phyloP scores from a whole-genome alignment of 1,284 basidiomycete species.

The Agroathelia rolfsii region DNA sequence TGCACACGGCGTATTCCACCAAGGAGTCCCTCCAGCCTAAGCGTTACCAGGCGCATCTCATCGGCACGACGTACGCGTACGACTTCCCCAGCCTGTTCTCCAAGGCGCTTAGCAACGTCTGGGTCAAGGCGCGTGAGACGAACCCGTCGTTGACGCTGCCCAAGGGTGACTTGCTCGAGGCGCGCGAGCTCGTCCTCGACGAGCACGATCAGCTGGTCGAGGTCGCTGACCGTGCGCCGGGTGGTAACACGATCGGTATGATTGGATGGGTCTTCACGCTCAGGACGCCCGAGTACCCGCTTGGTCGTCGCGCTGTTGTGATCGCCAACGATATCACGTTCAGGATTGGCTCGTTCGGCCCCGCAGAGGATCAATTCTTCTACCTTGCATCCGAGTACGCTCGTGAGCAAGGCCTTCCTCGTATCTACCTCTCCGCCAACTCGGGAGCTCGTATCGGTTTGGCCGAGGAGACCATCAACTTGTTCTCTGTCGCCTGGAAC shows the following conservation, averaged over 20 bases:
- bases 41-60: conserved; percentile 97
- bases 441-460: conserved; percentile 96
- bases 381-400: conserved; percentile 92
- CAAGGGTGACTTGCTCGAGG: conserved; percentile 70
- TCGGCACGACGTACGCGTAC: conserved; percentile 97
- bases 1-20: conserved; percentile 87
- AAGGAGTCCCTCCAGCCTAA: conserved; percentile 99
- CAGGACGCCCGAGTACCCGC: conserved; percentile 87
- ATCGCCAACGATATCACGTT: conserved; percentile 99
- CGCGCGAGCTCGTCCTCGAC: conserved; percentile 88
- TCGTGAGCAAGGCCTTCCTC: conserved; percentile 78
- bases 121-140: conserved; percentile 63
- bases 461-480: conserved; percentile 83
- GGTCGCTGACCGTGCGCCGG: conserved; percentile 85
- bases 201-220: conserved; percentile 87
- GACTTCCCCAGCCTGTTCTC: conserved; percentile 99
- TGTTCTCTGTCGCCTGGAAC: conserved; percentile 92
- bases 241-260: conserved; percentile 96
- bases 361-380: conserved; percentile 93
- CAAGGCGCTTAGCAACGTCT: conserved; percentile 91
- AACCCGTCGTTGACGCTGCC: conserved; percentile 68
- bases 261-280: conserved; percentile 96
- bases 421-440: conserved; percentile 97
- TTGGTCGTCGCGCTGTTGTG: conserved; percentile 81
- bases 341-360: conserved; percentile 98